Evolutionary conservation across 176 grass and related monocot species (phyloP).

Genomic region (barley (Hordeum vulgare)): DNA sequence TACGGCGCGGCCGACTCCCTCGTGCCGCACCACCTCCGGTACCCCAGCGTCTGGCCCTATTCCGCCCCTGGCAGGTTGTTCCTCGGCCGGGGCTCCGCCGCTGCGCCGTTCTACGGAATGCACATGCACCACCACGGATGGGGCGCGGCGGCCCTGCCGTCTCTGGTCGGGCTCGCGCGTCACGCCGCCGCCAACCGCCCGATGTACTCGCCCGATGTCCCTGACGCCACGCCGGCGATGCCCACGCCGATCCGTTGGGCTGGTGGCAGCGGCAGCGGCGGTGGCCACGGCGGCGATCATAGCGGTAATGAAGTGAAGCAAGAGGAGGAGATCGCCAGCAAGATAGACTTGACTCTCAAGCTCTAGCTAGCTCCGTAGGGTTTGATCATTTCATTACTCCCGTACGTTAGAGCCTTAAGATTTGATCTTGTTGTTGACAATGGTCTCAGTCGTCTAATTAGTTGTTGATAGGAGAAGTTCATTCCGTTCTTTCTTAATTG

Average conservation of each 20-base stretch:
- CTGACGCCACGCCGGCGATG: neutral
- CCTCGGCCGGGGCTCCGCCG: neutral
- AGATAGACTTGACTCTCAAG: constrained; percentile 35
- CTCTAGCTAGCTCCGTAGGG: constrained; percentile 13
- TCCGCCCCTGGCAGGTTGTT: neutral
- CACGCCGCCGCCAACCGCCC: neutral
- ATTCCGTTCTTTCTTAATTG: neutral
- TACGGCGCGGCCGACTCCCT: constrained; percentile 15
- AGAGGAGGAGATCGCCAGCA: neutral
- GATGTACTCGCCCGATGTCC: neutral
- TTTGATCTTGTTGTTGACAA: neutral
- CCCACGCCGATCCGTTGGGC: neutral
- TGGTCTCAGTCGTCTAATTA: neutral
- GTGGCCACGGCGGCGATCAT: neutral
- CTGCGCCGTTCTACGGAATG: constrained; percentile 21
- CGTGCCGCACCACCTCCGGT: constrained; percentile 27
- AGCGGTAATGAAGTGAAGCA: neutral
- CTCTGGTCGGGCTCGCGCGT: neutral
- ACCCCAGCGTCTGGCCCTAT: constrained; percentile 21
- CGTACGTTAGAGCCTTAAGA: neutral
- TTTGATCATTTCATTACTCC: neutral
- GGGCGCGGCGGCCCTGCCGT: neutral
- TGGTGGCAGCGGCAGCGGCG: neutral
- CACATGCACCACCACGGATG: constrained; percentile 4
- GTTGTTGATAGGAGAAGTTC: neutral